Conservation (phyloP, 805 yeast genomes). For the Wickerhamomyces xylosicus region DNA sequence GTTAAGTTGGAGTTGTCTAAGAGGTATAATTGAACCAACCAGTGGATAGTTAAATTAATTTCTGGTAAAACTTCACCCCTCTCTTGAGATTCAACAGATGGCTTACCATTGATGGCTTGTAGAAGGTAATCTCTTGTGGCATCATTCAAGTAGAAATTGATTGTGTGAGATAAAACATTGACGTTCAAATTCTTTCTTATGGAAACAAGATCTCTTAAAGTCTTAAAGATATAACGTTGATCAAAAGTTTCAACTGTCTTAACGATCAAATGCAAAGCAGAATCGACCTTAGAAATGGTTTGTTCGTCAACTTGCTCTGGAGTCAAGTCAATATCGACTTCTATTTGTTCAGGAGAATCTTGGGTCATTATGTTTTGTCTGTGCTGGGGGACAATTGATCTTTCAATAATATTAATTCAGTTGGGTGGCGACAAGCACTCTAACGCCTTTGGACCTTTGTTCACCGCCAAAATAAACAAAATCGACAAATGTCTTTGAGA, state of each 20-base stretch:
- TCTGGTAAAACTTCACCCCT: constrained; percentile 54
- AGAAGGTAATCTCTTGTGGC: constrained; percentile 33
- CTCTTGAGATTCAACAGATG: constrained; percentile 17
- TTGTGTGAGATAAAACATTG: constrained; percentile 42
- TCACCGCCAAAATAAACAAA: constrained; percentile 1
- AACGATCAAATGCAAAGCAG: constrained; percentile 23
- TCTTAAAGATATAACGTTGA: constrained; percentile 79
- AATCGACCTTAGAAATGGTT: constrained; percentile 22
- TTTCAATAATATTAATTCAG: too few relatives aligned
- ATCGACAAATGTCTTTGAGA: too few relatives aligned
- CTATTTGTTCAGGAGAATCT: constrained; percentile 12
- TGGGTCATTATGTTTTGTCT: constrained; percentile 10
- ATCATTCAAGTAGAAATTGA: constrained; percentile 46
- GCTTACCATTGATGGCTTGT: constrained; percentile 26
- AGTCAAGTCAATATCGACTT: constrained; percentile 17
- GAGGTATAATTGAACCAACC: constrained; percentile 67
- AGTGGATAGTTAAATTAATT: constrained; percentile 66
- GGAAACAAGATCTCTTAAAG: constrained; percentile 71
- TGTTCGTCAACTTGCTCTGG: constrained; percentile 22
- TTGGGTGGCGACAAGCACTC: not conserved
- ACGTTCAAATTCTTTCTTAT: constrained; percentile 56
- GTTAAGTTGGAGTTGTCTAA: constrained; percentile 48
- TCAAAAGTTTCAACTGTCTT: constrained; percentile 69
- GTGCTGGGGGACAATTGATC: too few relatives aligned
- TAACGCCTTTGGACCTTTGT: not conserved